phyloP scores from a whole-genome alignment of 305 asterid species.

The Coffea humblotiana region DNA sequence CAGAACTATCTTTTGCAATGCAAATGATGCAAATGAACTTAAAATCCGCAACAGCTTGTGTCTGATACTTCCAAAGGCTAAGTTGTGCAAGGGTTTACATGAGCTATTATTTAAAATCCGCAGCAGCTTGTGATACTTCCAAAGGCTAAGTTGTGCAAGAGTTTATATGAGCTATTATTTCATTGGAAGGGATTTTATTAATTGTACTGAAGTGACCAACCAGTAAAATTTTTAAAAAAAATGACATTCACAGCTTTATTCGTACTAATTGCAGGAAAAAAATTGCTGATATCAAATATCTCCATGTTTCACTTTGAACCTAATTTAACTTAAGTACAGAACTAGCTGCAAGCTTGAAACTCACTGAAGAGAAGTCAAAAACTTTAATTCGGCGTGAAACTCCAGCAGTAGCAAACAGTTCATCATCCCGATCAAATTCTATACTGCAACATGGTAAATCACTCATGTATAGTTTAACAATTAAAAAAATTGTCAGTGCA shows the following conservation, averaged over 20 bases:
- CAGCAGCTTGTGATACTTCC: background rate
- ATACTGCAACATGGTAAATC: constrained; percentile 57
- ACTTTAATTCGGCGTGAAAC: constrained; percentile 87
- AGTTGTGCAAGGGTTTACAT: background rate
- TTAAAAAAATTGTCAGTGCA: background rate
- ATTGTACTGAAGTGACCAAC: background rate
- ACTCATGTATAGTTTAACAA: no score
- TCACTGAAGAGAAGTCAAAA: constrained; percentile 76
- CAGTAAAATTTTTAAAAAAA: background rate
- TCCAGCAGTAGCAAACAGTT: constrained; percentile 95
- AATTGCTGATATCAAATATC: background rate
- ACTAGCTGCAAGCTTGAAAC: constrained; percentile 23
- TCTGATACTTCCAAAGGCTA: background rate
- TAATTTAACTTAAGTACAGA: background rate
- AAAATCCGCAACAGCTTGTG: background rate
- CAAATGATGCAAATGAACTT: background rate
- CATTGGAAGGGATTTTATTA: background rate
- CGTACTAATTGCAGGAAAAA: background rate
- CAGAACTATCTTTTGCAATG: no score
- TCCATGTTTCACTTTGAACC: background rate
- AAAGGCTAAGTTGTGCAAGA: background rate
- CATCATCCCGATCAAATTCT: constrained; percentile 92
- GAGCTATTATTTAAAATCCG: background rate
- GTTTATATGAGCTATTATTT: background rate
- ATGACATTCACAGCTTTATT: background rate